Evolutionary conservation across 1,284 basidiomycete species (phyloP).

Genomic region (Puccinia polysora): DNA sequence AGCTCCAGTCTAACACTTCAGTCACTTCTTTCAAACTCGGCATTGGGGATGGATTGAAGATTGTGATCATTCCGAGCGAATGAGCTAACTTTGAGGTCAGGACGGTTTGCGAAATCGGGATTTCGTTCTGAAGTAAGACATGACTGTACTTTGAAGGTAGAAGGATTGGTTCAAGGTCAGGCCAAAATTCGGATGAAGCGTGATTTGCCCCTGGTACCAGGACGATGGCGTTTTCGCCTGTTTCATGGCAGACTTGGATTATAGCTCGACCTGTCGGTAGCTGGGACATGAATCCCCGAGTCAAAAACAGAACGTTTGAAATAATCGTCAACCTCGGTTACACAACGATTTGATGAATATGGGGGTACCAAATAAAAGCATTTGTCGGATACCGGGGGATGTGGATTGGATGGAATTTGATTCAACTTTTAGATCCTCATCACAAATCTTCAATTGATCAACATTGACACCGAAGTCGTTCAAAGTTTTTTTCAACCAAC

Average conservation of each 20-base stretch:
- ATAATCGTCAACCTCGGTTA: not conserved
- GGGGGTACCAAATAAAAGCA: too few species aligned
- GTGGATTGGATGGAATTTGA: not conserved
- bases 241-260: slow-evolving; percentile 17
- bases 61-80: slow-evolving; percentile 4
- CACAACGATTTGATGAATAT: too few species aligned
- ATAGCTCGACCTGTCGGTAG: slow-evolving; percentile 34
- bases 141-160: slow-evolving; percentile 6
- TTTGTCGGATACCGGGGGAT: not conserved
- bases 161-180: not conserved
- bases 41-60: slow-evolving; percentile 37
- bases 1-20: slow-evolving; percentile 5
- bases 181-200: not conserved
- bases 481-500: slow-evolving; percentile 15
- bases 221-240: slow-evolving; percentile 32
- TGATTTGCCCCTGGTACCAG: slow-evolving; percentile 28
- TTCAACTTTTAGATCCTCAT: not conserved
- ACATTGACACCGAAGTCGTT: slow-evolving; percentile 12
- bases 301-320: not conserved
- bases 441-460: slow-evolving; percentile 15
- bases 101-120: slow-evolving; percentile 24
- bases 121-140: slow-evolving; percentile 32
- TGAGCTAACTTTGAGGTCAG: not conserved
- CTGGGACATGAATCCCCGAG: not conserved
- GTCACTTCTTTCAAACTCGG: slow-evolving; percentile 3